Evolutionary conservation across 2,329 filamentous ascomycete genomes (phyloP), one percentile per base, ranked within the genome.

Genomic region (Plectosphaerella sp.): DNA sequence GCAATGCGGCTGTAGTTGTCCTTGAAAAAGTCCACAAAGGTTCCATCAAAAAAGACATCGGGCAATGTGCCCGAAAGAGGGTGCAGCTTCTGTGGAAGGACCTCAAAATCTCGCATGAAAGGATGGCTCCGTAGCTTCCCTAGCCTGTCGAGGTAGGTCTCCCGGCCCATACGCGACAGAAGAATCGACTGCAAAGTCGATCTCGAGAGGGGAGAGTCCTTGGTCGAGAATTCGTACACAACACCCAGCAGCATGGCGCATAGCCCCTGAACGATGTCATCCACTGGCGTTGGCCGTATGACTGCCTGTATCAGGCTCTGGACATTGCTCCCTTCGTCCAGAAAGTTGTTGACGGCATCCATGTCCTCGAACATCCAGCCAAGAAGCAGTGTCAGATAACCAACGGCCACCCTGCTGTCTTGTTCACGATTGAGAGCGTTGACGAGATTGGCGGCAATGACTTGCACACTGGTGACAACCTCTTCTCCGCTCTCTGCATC

Each of bases 221-320:
- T 96, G 1, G 93, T 97, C 10, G 93, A 97, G 64, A 97, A 99
- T 63, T 99, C 94, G 66, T 97, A 99, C 5, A 94, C 80, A 18
- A 95, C 86, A 10, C 93, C 94, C 1, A 97, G 77, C 1, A 99
- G 73, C 65, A 91, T 84, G 15, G 91, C 88, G 65, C 88, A 91
- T 12, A 99, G 77, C 2, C 94, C 94, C 58, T 90, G 88, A 14
- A 93, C 78, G 33, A 96, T 74, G 54, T 84, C 85, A 12, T 83
- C 83, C 25, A 78, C 70, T 59, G 78, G 72, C 20, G 59, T 55
- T 54, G 86, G 82, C 57, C 86, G 86, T 18, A 78, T 64, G 41
- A 89, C 84, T 25, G 85, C 82, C 61, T 94, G 88, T 14, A 94
- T 83, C 33, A 97, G 75, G 45, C 86, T 88, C 63, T 97, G 88